Evolutionary conservation across 495 filamentous ascomycete genomes (phyloP).

Genomic region (Friedmanniomyces simplex): DNA sequence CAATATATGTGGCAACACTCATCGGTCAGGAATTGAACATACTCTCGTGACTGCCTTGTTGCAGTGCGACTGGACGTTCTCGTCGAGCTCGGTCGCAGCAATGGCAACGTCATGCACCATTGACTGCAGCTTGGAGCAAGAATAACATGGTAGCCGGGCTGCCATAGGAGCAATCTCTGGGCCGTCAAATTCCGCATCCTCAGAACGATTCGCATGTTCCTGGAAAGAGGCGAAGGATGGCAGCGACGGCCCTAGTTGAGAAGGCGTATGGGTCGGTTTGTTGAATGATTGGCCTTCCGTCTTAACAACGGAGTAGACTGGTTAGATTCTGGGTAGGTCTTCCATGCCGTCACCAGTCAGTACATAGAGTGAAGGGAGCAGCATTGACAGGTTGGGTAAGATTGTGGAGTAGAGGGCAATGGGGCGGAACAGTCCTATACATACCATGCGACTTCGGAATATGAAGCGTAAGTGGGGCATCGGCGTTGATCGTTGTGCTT

Average conservation of each 20-base stretch:
- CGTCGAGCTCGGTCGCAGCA: constrained; percentile 10
- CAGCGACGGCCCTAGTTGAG: constrained; percentile 1
- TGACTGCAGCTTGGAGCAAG: constrained; percentile 10
- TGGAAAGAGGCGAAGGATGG: constrained; percentile 17
- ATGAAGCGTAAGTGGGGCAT: constrained; percentile 5
- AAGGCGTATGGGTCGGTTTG: background rate
- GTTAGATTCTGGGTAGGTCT: background rate
- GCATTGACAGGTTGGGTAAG: background rate
- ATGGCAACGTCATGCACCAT: constrained; percentile 11
- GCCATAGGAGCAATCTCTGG: constrained; percentile 12
- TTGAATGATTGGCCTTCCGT: background rate
- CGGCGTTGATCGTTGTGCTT: background rate
- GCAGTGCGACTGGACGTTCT: constrained; percentile 7
- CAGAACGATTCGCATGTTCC: constrained; percentile 3
- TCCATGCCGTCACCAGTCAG: background rate
- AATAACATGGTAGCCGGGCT: constrained; percentile 4
- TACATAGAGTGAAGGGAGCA: background rate
- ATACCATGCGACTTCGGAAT: constrained; percentile 4
- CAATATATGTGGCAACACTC: background rate
- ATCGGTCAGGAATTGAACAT: background rate
- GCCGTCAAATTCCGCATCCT: constrained; percentile 8
- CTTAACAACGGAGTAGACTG: background rate
- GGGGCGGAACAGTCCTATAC: background rate
- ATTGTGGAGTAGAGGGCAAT: background rate
- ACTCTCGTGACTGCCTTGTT: constrained; percentile 7